These are phyloP conservation scores for Hirschioporus abietinus DNA, from an alignment of 768 basidiomycete species.

Conservation along the genomic window DNA sequence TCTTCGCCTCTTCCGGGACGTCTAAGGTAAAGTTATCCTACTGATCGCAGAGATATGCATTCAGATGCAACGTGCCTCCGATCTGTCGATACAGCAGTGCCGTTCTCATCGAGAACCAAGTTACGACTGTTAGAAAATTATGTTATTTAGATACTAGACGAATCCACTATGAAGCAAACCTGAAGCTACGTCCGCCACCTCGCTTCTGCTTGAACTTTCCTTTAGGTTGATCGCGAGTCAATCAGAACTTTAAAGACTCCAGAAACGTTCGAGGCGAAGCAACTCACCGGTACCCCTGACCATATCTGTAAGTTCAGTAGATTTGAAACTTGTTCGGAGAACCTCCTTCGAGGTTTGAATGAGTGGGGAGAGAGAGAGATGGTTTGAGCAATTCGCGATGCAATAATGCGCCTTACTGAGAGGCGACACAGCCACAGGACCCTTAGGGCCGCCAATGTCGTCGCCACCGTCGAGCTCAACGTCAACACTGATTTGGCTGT, in stretches of 20 bases:
- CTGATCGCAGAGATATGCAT: neutral
- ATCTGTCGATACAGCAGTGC: conserved; percentile 45
- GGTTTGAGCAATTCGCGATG: neutral
- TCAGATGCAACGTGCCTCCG: conserved; percentile 34
- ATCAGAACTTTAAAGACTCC: neutral
- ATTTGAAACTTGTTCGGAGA: neutral
- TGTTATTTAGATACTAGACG: neutral
- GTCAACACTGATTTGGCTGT: neutral
- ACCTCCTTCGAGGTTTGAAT: neutral
- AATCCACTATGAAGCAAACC: conserved; percentile 32
- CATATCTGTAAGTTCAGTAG: conserved; percentile 16
- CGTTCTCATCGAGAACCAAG: conserved; percentile 53
- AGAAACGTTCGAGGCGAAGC: neutral
- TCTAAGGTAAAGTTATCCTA: conserved; percentile 10
- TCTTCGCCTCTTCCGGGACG: conserved; percentile 20
- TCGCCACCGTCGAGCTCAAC: neutral
- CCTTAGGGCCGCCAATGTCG: neutral
- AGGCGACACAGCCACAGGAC: neutral
- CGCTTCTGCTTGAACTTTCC: conserved; percentile 85
- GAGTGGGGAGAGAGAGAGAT: neutral
- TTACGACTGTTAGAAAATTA: conserved; percentile 40
- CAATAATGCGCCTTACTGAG: too few relatives aligned
- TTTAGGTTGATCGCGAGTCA: conserved; percentile 16
- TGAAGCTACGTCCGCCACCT: conserved; percentile 84
- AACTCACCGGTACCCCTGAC: conserved; percentile 27